Evolutionary conservation across 2,329 filamentous ascomycete genomes (phyloP).

Genomic region (Trichoderma citrinoviride): DNA sequence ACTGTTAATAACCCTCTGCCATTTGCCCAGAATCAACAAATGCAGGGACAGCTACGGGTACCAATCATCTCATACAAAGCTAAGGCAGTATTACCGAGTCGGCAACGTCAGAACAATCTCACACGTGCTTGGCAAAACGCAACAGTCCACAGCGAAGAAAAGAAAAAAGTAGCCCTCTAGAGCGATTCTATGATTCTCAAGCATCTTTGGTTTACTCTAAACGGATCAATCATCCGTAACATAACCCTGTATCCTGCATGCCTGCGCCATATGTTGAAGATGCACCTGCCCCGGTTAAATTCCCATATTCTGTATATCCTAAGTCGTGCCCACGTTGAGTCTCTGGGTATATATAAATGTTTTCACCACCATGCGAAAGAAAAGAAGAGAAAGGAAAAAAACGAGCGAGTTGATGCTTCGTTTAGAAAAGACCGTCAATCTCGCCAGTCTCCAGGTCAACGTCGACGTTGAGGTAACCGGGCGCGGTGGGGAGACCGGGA

Average conservation of each 20-base stretch:
- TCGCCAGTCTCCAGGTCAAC: slow-evolving; percentile 79
- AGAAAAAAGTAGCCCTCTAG: not conserved
- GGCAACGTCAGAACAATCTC: not conserved
- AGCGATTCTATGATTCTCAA: slow-evolving; percentile 11
- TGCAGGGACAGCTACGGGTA: not conserved
- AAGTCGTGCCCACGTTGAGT: slow-evolving; percentile 21
- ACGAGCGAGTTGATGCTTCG: not conserved
- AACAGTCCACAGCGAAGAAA: not conserved
- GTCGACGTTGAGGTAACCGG: slow-evolving; percentile 93
- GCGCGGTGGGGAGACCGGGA: slow-evolving; percentile 88
- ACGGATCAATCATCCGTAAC: not conserved
- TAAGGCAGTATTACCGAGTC: too few species aligned
- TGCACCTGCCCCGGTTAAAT: slow-evolving; percentile 17
- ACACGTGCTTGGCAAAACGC: not conserved
- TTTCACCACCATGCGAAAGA: not conserved
- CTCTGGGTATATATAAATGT: slow-evolving; percentile 18
- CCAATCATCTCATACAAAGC: too few species aligned
- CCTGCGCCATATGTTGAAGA: slow-evolving; percentile 24
- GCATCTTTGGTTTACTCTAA: slow-evolving; percentile 13
- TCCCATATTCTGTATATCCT: slow-evolving; percentile 13
- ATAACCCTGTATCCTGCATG: slow-evolving; percentile 3
- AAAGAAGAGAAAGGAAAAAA: not conserved
- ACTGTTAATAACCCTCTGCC: not conserved
- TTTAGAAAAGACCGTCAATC: slow-evolving; percentile 84
- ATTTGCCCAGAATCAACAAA: not conserved